Evolutionary conservation across 768 basidiomycete species (phyloP), one percentile per base, ranked within the genome.

Genomic region (Vararia minispora): DNA sequence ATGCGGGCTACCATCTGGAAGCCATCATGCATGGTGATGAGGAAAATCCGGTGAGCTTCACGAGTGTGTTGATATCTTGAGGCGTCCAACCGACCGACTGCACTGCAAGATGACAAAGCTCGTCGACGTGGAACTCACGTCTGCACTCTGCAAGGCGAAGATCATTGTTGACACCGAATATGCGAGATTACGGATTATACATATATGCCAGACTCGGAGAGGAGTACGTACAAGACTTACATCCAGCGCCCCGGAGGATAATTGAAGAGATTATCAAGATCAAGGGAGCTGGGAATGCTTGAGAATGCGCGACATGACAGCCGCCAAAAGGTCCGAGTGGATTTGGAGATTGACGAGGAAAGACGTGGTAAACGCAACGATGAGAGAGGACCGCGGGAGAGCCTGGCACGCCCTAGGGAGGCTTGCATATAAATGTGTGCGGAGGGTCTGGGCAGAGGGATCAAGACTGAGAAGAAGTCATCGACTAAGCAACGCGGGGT

Each of bases 131-230:
- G 57, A 71, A 69, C 11, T 46, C 54, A 39, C 25, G 58, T 37
- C 51, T 65, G 38, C 65, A 68, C 56, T 74, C 68, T 57, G 45
- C 50, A 44, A 47, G 67, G 50, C 66, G 69, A 61, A 69, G 66
- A 33, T 23, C 41, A 21, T 56, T 46, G 31, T 58, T 58, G 36
- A 23, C 10, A 12, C 52, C 51, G 41, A 44, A 43, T 35, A 25
- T 33, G 18, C 7, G 37, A 21, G n/a, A 47, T 39, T 10, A 38
- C 17, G 26, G 28, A 13, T 46, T 24, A 43, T 40, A 47, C 1
- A 44, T 34, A 17, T 38, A 45, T 27, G n/a, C n/a, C 9, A 42
- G 31, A 49, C n/a, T n/a, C n/a, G n/a, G n/a, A n/a, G 29, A 33
- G 41, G 11, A 42, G 39, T 20, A 37, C 14, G 21, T 40, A 39